Base-by-base conservation (phyloP, 768 basidiomycete species). In the Paxillus ammoniavirescens region DNA sequence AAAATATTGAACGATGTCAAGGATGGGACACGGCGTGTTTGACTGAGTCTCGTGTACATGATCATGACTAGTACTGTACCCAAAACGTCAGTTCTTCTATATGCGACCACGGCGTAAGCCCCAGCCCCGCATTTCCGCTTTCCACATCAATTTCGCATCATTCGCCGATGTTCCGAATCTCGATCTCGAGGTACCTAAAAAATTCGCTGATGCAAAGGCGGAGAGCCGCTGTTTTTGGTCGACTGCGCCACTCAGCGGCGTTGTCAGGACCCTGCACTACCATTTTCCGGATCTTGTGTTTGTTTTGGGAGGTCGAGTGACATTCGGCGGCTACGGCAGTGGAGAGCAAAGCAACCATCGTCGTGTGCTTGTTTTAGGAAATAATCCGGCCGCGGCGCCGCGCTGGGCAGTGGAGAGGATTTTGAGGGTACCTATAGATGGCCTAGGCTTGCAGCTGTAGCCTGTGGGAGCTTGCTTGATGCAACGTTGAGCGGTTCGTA, bases 211-310 rank as follows among this genome's bases (percentile, higher is more conserved):
- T 43, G 49, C 54, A 40, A 55, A 69, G 31, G 61, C 67, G 67
- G 67, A 58, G 62, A 33, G 52, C 54, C 65, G 65, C 65, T 67
- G 67, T 40, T 58, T 57, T 58, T 43, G 45, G 53, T 26, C 40
- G 45, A 23, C 45, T n/a, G 51, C 45, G 31, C 28, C 51, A 58
- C 53, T 69, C 66, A 67, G 66, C 66, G 66, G 67, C 66, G 63
- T 54, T 61, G 55, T 55, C 46, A 61, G 42, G 65, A 60, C 60
- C 65, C 56, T 57, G 67, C 53, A 58, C 57, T 49, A 55, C 56
- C 30, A 37, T 50, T 36, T 46, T 50, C 52, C 47, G 47, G 40
- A 56, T 53, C 54, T 44, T 54, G 48, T 28, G 44, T 47, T 47
- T 51, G 49, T 51, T 56, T 53, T 55, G 36, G 56, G 50, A 35